A percentile compares a stretch with the other conserved stretches of the same genome.
Conservation (phyloP, 345 rosid species). For the Hypericum androsaemum region DNA sequence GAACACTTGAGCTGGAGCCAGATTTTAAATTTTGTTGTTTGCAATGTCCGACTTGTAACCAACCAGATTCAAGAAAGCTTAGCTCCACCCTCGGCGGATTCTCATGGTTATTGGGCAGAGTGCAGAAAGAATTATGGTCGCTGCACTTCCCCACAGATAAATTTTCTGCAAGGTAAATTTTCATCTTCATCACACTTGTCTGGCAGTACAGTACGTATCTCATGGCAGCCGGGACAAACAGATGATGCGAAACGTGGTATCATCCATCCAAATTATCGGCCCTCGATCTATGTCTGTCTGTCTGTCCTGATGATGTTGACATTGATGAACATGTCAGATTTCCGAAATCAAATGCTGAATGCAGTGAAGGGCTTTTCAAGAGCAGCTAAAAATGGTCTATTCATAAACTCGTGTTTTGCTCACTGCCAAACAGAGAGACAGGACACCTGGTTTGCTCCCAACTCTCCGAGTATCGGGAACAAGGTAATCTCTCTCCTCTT, state of each 20-base stretch:
- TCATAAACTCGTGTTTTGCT: conserved; percentile 89
- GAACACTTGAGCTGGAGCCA: neutral
- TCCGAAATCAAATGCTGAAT: conserved; percentile 74
- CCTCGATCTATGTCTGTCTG: neutral
- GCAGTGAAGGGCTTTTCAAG: conserved; percentile 49
- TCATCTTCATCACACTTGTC: too few relatives aligned
- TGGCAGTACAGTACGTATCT: too few relatives aligned
- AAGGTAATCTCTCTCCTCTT: too few relatives aligned
- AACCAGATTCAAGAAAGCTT: conserved; percentile 77
- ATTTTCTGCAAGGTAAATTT: conserved; percentile 58
- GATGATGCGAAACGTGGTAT: too few relatives aligned
- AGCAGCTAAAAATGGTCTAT: conserved; percentile 63
- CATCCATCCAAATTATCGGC: too few relatives aligned
- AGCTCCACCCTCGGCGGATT: conserved; percentile 88
- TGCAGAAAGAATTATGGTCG: conserved; percentile 67
- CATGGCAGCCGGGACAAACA: too few relatives aligned
- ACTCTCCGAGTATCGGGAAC: conserved; percentile 63
- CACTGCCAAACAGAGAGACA: conserved; percentile 96
- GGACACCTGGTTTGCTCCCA: conserved; percentile 85
- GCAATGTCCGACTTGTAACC: neutral
- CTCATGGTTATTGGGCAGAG: conserved; percentile 71
- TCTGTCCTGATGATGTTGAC: neutral
- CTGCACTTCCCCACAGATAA: conserved; percentile 57
- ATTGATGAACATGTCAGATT: conserved; percentile 28
- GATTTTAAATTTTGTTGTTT: neutral